A percentile compares a stretch with the other conserved stretches of the same genome.
These are phyloP conservation scores for Tolypocladium amazonense DNA, from an alignment of 2,329 filamentous ascomycete genomes.

Conservation along the genomic window DNA sequence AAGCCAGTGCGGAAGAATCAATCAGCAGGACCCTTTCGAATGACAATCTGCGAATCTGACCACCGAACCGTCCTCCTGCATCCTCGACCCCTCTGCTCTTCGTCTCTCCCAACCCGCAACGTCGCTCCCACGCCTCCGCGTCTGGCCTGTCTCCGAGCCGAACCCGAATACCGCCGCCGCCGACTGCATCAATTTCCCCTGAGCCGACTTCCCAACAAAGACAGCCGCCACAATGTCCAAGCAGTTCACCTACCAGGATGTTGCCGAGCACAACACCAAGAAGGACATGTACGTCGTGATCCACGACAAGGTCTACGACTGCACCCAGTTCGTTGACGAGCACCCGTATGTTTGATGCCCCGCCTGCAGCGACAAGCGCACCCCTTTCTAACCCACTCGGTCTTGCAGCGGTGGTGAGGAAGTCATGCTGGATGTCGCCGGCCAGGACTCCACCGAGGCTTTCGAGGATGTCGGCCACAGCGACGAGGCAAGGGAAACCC, in stretches of 20 bases:
- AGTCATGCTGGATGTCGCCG: slow-evolving; percentile 89
- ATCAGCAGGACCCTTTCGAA: neutral
- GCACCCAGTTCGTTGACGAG: slow-evolving; percentile 85
- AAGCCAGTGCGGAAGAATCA: neutral
- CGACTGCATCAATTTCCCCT: neutral
- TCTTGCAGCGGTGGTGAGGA: slow-evolving; percentile 82
- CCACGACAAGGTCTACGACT: slow-evolving; percentile 94
- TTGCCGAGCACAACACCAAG: slow-evolving; percentile 81
- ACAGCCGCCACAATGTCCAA: slow-evolving; percentile 20
- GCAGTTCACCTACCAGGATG: slow-evolving; percentile 67
- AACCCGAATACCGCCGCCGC: neutral
- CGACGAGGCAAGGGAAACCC: slow-evolving; percentile 93
- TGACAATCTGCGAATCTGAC: neutral
- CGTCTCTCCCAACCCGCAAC: neutral
- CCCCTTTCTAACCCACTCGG: neutral
- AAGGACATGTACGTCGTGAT: slow-evolving; percentile 88
- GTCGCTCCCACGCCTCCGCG: neutral
- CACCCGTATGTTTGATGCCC: slow-evolving; percentile 59
- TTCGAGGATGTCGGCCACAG: slow-evolving; percentile 99
- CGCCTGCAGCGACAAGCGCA: slow-evolving; percentile 4
- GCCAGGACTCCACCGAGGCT: slow-evolving; percentile 92
- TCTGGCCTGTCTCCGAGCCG: neutral
- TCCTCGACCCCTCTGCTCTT: neutral
- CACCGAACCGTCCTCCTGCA: neutral
- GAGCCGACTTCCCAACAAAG: neutral